A percentile compares a stretch with the other conserved stretches of the same genome.
These are phyloP conservation scores for Dactylonectria macrodidyma DNA, from an alignment of 2,329 filamentous ascomycete genomes.

Conservation along the genomic window DNA sequence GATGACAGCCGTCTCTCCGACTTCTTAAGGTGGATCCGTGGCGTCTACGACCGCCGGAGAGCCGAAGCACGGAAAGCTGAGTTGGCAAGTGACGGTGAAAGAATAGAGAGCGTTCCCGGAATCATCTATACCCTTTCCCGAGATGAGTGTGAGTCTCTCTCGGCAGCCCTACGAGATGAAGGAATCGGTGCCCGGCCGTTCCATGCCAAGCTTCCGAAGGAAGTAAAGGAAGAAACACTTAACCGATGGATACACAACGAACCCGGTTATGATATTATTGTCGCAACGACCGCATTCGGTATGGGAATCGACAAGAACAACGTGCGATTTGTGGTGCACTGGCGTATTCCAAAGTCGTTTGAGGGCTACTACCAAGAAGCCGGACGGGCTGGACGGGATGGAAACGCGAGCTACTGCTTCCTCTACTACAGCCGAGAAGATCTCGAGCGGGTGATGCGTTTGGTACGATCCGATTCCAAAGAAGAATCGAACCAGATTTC, in stretches of 20 bases:
- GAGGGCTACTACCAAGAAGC: constrained; percentile 98
- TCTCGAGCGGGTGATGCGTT: constrained; percentile 78
- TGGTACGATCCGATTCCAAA: constrained; percentile 65
- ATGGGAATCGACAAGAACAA: constrained; percentile 99
- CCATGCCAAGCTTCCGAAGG: constrained; percentile 77
- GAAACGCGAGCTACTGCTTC: constrained; percentile 88
- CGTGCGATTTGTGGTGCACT: constrained; percentile 95
- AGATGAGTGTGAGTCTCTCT: constrained; percentile 81
- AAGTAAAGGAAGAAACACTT: constrained; percentile 80
- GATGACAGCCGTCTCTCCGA: constrained; percentile 80
- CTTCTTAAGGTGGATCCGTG: constrained; percentile 82
- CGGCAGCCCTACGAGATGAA: constrained; percentile 74
- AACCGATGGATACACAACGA: constrained; percentile 80
- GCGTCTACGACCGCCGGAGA: constrained; percentile 79
- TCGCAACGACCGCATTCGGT: constrained; percentile 95
- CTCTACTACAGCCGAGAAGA: constrained; percentile 94
- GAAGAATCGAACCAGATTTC: constrained; percentile 62
- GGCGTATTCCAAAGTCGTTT: constrained; percentile 93
- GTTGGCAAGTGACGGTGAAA: constrained; percentile 67
- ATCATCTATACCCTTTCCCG: constrained; percentile 86
- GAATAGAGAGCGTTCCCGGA: constrained; percentile 77
- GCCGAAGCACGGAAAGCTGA: constrained; percentile 71
- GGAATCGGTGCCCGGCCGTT: constrained; percentile 83
- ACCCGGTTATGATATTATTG: constrained; percentile 88
- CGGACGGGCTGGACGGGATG: constrained; percentile 90